A percentile compares a stretch with the other conserved stretches of the same genome.
phyloP scores from a whole-genome alignment of 768 basidiomycete species.

The Termitomyces sp. region DNA sequence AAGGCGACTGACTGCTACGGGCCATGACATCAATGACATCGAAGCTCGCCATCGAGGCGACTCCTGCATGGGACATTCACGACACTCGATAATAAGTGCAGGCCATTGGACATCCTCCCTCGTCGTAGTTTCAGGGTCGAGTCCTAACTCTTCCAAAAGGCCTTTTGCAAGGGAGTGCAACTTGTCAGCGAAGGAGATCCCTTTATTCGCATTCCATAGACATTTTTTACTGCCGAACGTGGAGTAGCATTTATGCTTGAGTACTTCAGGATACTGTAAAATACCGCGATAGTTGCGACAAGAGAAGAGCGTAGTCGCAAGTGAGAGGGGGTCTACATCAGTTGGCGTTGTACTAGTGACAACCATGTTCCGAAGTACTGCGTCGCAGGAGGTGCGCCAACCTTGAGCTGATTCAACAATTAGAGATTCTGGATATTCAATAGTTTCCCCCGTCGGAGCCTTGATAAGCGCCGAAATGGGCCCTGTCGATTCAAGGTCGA shows the following conservation, averaged over 20 bases:
- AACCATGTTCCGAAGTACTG: not conserved
- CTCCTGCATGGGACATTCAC: not conserved
- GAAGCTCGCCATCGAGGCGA: not conserved
- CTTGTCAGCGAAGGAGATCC: too few species aligned
- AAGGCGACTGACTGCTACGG: not conserved
- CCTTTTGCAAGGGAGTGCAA: too few species aligned
- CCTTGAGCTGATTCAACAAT: not conserved
- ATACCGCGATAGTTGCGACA: too few species aligned
- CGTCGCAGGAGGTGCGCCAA: not conserved
- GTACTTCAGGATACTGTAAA: too few species aligned
- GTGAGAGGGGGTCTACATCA: not conserved
- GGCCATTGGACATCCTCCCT: too few species aligned
- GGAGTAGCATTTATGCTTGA: too few species aligned
- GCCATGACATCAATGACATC: constrained; percentile 11
- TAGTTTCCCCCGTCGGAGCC: not conserved
- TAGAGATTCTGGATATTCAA: not conserved
- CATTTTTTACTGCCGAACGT: too few species aligned
- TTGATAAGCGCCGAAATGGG: not conserved
- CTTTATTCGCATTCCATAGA: too few species aligned
- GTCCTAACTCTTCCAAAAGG: too few species aligned
- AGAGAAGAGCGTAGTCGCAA: constrained; percentile 1
- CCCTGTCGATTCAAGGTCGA: not conserved
- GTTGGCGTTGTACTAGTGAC: not conserved
- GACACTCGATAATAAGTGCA: not conserved
- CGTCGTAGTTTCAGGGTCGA: too few species aligned